These are phyloP conservation scores for Phytopythium montanum DNA, from an alignment of 352 stramenopile species.

Conservation along the genomic window DNA sequence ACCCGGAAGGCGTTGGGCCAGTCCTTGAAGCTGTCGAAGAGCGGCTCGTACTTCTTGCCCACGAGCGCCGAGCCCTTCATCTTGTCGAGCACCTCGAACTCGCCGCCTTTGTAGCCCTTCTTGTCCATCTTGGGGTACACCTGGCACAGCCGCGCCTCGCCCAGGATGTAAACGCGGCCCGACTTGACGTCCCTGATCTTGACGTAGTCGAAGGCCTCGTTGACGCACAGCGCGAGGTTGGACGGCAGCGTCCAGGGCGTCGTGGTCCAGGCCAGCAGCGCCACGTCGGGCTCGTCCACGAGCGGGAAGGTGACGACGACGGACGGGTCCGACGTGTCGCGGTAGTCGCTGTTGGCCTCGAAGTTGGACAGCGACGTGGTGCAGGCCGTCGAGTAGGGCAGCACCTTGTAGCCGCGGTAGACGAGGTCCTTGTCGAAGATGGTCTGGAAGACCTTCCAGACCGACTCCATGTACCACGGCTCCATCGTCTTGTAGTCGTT, in stretches of 20 bases:
- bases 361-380: slow-evolving; percentile 99
- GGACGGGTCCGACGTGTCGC: slow-evolving; percentile 97
- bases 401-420: slow-evolving; percentile 99
- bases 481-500: slow-evolving; percentile 99
- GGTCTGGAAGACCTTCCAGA: slow-evolving; percentile 99
- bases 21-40: slow-evolving; percentile 95
- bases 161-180: slow-evolving; percentile 93
- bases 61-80: slow-evolving; percentile 93
- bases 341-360: slow-evolving; percentile 99
- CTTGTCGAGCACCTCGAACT: slow-evolving; percentile 91
- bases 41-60: slow-evolving; percentile 94
- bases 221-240: slow-evolving; percentile 98
- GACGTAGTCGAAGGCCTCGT: slow-evolving; percentile 96
- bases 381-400: slow-evolving; percentile 98
- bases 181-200: slow-evolving; percentile 95
- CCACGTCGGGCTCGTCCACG: slow-evolving; percentile 78
- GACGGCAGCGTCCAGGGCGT: slow-evolving; percentile 99
- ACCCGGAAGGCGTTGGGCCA: slow-evolving; percentile 94
- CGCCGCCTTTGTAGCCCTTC: slow-evolving; percentile 94
- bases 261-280: slow-evolving; percentile 97
- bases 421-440: slow-evolving; percentile 98
- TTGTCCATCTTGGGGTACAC: slow-evolving; percentile 98
- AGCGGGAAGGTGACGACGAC: slow-evolving; percentile 97
- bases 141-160: slow-evolving; percentile 91
- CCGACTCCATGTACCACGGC: slow-evolving; percentile 98